Conservation (phyloP, 2,329 filamentous ascomycete species). For the Rosellinia necatrix region DNA sequence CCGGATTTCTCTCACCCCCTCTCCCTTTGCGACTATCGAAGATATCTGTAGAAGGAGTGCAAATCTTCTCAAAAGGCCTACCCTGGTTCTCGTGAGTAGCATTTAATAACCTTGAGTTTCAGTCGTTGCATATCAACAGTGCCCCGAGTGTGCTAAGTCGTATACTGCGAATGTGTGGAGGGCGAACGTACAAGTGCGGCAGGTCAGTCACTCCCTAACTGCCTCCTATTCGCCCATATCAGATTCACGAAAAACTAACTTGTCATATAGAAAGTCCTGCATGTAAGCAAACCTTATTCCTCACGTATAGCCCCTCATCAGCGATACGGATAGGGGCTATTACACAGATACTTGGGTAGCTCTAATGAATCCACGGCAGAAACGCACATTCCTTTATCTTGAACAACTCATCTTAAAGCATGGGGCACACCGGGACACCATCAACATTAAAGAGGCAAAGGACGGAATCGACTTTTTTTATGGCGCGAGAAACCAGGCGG, state of each 20-base stretch:
- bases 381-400: slow-evolving; percentile 73
- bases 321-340: not conserved
- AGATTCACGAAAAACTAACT: not conserved
- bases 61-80: too few species aligned
- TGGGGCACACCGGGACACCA: slow-evolving; percentile 85
- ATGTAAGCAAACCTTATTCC: slow-evolving; percentile 46
- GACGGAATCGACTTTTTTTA: slow-evolving; percentile 98
- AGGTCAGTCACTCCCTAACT: slow-evolving; percentile 45
- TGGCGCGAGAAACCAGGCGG: slow-evolving; percentile 83
- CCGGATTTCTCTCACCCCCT: too few species aligned
- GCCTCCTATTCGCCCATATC: not conserved
- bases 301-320: not conserved
- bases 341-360: not conserved
- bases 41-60: too few species aligned
- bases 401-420: slow-evolving; percentile 98
- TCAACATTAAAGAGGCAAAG: slow-evolving; percentile 97
- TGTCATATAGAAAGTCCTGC: slow-evolving; percentile 71
- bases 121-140: slow-evolving; percentile 88
- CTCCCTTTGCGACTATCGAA: not conserved
- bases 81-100: too few species aligned
- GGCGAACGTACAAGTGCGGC: slow-evolving; percentile 89
- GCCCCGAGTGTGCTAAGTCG: slow-evolving; percentile 91
- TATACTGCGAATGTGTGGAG: slow-evolving; percentile 97
- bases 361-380: slow-evolving; percentile 45
- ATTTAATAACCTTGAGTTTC: not conserved